Conservation (phyloP, 768 basidiomycete species). For the Boletus reticulatus region DNA sequence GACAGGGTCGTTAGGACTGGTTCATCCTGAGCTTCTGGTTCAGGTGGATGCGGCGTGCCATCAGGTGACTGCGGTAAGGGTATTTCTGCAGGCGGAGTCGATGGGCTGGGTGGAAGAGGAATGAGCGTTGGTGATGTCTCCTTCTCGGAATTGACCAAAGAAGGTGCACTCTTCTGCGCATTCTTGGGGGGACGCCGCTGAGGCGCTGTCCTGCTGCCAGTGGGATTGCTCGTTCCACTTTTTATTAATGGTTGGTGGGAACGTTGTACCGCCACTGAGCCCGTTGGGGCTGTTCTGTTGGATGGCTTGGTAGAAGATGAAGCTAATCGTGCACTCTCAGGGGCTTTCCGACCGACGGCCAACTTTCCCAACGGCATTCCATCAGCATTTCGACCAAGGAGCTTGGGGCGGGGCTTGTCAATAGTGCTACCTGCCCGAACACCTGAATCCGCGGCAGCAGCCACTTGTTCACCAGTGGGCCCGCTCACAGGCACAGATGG, state of each 20-base stretch:
- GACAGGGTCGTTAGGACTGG: not conserved
- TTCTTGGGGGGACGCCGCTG: constrained; percentile 6
- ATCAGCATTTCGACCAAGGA: constrained; percentile 6
- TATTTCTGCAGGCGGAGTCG: constrained; percentile 15
- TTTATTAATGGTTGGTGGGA: constrained; percentile 10
- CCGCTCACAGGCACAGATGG: constrained; percentile 12
- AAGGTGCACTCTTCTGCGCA: constrained; percentile 8
- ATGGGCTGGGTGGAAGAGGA: constrained; percentile 22
- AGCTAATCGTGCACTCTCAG: constrained; percentile 1
- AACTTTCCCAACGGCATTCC: not conserved
- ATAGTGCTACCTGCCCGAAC: not conserved
- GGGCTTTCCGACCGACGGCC: constrained; percentile 6
- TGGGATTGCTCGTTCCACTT: constrained; percentile 7
- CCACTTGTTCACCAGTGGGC: not conserved
- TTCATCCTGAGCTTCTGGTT: constrained; percentile 4
- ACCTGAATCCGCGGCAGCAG: not conserved
- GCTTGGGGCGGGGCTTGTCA: constrained; percentile 10
- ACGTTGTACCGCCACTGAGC: constrained; percentile 1
- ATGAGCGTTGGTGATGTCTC: constrained; percentile 14
- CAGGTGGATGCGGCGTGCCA: not conserved
- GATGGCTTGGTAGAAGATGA: constrained; percentile 9
- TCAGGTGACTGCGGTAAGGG: constrained; percentile 22
- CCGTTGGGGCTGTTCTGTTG: not conserved
- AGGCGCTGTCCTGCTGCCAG: not conserved
- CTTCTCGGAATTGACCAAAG: constrained; percentile 13